Conservation (phyloP, 495 filamentous ascomycete genomes). For the Trypethelium eluteriae region DNA sequence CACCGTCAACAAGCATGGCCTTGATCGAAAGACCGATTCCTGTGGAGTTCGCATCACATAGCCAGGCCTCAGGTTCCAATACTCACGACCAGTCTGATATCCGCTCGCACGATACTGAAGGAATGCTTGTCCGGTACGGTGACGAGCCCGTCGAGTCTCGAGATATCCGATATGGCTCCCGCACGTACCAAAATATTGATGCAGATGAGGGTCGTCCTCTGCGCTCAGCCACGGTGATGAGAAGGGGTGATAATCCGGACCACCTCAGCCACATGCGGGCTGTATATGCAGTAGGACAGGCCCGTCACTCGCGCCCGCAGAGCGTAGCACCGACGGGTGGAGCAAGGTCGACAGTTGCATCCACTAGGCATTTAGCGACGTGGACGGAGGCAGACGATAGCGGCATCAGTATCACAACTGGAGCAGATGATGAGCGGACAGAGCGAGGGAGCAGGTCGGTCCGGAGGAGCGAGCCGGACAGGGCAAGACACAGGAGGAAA, state of each 20-base stretch:
- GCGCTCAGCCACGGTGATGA: neutral
- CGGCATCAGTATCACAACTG: neutral
- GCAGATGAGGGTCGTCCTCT: neutral
- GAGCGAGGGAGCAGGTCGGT: neutral
- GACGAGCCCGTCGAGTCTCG: neutral
- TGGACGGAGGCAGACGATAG: conserved; percentile 2
- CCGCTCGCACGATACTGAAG: neutral
- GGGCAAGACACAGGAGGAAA: neutral
- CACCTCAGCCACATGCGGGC: neutral
- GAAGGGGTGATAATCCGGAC: neutral
- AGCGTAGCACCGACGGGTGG: neutral
- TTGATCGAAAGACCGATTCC: neutral
- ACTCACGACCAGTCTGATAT: neutral
- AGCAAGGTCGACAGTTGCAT: neutral
- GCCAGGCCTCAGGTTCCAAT: neutral
- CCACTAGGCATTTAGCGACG: neutral
- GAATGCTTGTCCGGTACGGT: neutral
- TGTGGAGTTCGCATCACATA: neutral
- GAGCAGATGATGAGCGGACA: neutral
- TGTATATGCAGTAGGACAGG: neutral
- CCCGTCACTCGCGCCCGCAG: neutral
- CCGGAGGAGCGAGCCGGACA: neutral
- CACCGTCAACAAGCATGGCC: conserved; percentile 2
- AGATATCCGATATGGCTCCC: neutral
- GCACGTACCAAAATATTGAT: neutral